These are phyloP conservation scores for Elaeagnus macrophylla DNA, from an alignment of 306 rosid species.

Conservation along the genomic window DNA sequence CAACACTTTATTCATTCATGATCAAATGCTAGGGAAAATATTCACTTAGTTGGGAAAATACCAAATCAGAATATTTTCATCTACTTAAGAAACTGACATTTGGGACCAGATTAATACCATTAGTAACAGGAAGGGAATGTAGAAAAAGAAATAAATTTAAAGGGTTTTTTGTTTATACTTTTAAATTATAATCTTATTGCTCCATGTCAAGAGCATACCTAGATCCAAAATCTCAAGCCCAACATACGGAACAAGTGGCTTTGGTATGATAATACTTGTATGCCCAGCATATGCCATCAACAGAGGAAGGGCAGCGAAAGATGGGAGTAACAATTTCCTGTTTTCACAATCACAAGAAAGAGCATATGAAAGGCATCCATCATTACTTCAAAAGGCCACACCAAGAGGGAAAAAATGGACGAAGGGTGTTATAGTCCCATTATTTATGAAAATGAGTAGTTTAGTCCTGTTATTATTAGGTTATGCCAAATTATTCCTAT, in stretches of 20 bases:
- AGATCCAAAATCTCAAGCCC: slow-evolving; percentile 72
- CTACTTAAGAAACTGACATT: background rate
- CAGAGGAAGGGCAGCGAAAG: slow-evolving; percentile 91
- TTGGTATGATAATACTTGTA: slow-evolving; percentile 86
- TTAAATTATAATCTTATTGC: background rate
- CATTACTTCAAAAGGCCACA: slow-evolving; percentile 17
- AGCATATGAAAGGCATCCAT: slow-evolving; percentile 16
- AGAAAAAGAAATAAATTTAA: background rate
- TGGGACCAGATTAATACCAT: background rate
- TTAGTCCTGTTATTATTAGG: too few species aligned
- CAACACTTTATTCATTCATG: background rate
- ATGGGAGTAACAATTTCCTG: slow-evolving; percentile 86
- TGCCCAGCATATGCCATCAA: slow-evolving; percentile 99
- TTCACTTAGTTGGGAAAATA: background rate
- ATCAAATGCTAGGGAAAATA: background rate
- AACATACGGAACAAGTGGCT: slow-evolving; percentile 69
- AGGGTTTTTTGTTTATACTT: background rate
- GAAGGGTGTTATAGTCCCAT: too few species aligned
- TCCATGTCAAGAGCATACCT: slow-evolving; percentile 40
- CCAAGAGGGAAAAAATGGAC: background rate
- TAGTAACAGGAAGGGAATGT: background rate
- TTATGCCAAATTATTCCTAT: too few species aligned
- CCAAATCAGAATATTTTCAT: background rate
- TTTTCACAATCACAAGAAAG: slow-evolving; percentile 30
- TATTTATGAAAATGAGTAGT: too few species aligned